Conservation (phyloP, 2,329 filamentous ascomycete species). For the Fulvia fulva region DNA sequence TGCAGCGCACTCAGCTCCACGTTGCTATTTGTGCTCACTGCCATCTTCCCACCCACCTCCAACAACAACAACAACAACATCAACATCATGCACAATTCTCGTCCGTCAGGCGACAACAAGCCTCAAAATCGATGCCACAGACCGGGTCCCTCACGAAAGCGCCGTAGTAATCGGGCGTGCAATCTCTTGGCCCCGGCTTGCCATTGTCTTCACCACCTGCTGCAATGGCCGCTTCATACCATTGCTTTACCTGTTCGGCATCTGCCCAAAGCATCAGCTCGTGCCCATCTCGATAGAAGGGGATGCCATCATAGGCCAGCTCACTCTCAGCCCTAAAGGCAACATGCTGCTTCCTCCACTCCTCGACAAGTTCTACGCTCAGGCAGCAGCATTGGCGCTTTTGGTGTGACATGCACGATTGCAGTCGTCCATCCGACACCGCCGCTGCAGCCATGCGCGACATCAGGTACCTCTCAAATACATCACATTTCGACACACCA, state of each 20-base stretch:
- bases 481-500: too few species aligned
- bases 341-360: conserved; percentile 9
- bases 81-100: too few species aligned
- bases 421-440: too few species aligned
- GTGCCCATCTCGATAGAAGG: too few species aligned
- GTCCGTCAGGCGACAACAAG: neutral
- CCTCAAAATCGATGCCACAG: conserved; percentile 11
- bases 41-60: too few species aligned
- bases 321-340: conserved; percentile 6
- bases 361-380: neutral
- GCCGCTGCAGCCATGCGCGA: too few species aligned
- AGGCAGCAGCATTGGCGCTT: too few species aligned
- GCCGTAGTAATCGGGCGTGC: conserved; percentile 13
- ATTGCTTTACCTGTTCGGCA: conserved; percentile 8
- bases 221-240: conserved; percentile 9
- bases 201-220: conserved; percentile 15
- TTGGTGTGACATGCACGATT: too few species aligned
- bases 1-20: neutral
- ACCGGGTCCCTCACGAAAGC: conserved; percentile 13
- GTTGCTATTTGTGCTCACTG: too few species aligned
- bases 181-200: conserved; percentile 9
- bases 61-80: too few species aligned
- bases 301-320: neutral
- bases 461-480: too few species aligned
- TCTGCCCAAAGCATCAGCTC: neutral